Percentiles rank a stretch among this genome's conserved stretches.
Evolutionary conservation across 2,329 filamentous ascomycete genomes (phyloP).

Genomic region (Microcyclospora pomicola): DNA sequence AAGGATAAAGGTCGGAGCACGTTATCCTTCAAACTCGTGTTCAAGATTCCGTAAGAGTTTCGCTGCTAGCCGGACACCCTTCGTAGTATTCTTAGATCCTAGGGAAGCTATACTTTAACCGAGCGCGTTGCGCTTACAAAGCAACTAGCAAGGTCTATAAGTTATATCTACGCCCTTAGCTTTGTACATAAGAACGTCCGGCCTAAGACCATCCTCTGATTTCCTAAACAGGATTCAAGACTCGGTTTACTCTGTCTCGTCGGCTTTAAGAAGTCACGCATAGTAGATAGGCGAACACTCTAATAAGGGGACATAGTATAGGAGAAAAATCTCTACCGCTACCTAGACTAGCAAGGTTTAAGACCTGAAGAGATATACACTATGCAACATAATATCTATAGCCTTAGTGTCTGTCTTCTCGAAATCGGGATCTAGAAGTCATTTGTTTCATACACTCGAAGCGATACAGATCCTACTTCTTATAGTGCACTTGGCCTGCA

Average conservation of each 20-base stretch:
- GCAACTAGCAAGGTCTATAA: conserved; percentile 22
- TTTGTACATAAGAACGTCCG: conserved; percentile 36
- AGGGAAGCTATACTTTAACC: conserved; percentile 10
- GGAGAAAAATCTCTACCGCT: conserved; percentile 37
- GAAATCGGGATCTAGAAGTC: conserved; percentile 37
- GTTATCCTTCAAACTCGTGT: too few relatives aligned
- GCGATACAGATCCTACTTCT: too few relatives aligned
- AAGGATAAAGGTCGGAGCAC: too few relatives aligned
- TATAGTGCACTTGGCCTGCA: neutral
- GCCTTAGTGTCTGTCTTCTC: conserved; percentile 39
- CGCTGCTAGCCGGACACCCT: too few relatives aligned
- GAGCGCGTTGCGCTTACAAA: conserved; percentile 13
- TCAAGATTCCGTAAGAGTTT: too few relatives aligned
- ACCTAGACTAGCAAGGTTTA: conserved; percentile 34
- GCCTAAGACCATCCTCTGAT: conserved; percentile 25
- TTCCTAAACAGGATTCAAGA: conserved; percentile 19
- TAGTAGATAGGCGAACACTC: too few relatives aligned
- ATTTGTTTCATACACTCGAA: neutral
- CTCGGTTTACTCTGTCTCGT: conserved; percentile 16
- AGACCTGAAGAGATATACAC: conserved; percentile 26
- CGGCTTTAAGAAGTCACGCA: conserved; percentile 35
- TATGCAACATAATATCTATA: conserved; percentile 46
- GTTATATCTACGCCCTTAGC: conserved; percentile 25
- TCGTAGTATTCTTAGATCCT: too few relatives aligned
- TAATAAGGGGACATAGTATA: conserved; percentile 26